Conservation (phyloP, 805 yeast species). For the Nakazawaea pomicola region DNA sequence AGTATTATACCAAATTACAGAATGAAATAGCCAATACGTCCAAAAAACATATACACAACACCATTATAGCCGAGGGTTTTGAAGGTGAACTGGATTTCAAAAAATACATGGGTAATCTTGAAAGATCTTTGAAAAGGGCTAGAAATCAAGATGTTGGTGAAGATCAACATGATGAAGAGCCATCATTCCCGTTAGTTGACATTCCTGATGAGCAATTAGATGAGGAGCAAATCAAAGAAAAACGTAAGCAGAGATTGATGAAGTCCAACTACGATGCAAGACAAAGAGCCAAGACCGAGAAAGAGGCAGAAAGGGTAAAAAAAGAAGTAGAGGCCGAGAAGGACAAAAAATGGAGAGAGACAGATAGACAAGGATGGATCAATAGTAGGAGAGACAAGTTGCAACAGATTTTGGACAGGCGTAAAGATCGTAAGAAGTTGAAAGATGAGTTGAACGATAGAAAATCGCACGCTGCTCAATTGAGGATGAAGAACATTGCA, state of each 20-base stretch:
- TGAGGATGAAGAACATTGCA: slow-evolving; percentile 87
- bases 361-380: slow-evolving; percentile 78
- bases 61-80: slow-evolving; percentile 69
- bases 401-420: slow-evolving; percentile 48
- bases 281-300: slow-evolving; percentile 73
- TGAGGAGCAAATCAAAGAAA: slow-evolving; percentile 80
- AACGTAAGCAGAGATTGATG: slow-evolving; percentile 74
- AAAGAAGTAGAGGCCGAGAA: slow-evolving; percentile 54
- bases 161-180: slow-evolving; percentile 41
- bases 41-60: slow-evolving; percentile 48
- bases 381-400: slow-evolving; percentile 60
- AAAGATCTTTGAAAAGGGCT: slow-evolving; percentile 64
- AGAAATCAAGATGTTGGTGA: slow-evolving; percentile 62
- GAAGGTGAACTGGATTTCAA: slow-evolving; percentile 68
- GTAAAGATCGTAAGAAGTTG: slow-evolving; percentile 65
- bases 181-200: slow-evolving; percentile 70
- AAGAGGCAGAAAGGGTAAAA: slow-evolving; percentile 56
- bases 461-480: slow-evolving; percentile 87
- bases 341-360: slow-evolving; percentile 74
- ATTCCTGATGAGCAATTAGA: slow-evolving; percentile 78
- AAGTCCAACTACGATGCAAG: slow-evolving; percentile 90
- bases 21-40: slow-evolving; percentile 44
- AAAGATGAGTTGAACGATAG: slow-evolving; percentile 79
- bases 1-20: slow-evolving; percentile 59
- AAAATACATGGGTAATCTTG: slow-evolving; percentile 59